phyloP scores from a whole-genome alignment of 768 basidiomycete species.

The Dictyophora rubrovolvata region DNA sequence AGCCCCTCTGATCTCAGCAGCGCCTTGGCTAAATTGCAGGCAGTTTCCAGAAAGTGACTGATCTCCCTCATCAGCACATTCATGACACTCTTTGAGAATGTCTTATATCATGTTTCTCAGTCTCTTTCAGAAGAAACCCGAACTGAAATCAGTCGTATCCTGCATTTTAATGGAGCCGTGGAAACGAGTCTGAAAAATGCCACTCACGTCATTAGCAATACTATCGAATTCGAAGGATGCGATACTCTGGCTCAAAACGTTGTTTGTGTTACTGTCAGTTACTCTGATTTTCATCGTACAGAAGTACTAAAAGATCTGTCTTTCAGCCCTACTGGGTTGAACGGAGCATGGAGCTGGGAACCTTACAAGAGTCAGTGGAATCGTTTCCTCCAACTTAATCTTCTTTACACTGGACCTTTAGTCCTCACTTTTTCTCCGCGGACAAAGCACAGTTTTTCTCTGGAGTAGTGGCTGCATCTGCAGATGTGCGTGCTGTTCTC shows the following conservation, averaged over 20 bases:
- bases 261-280: conserved; percentile 30
- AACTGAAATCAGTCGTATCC: conserved; percentile 34
- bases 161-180: conserved; percentile 44
- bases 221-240: conserved; percentile 46
- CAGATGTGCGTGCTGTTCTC: conserved; percentile 37
- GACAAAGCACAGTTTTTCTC: conserved; percentile 77
- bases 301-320: conserved; percentile 3
- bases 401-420: conserved; percentile 16
- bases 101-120: conserved; percentile 9
- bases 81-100: conserved; percentile 12
- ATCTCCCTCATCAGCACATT: no score
- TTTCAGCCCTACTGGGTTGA: conserved; percentile 60
- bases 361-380: conserved; percentile 41
- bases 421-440: conserved; percentile 58
- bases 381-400: neutral
- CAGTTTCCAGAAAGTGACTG: no score
- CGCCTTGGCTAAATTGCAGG: no score
- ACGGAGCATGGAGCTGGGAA: conserved; percentile 46
- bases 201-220: conserved; percentile 50
- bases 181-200: conserved; percentile 24
- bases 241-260: conserved; percentile 28
- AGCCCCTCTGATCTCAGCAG: no score
- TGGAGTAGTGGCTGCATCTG: conserved; percentile 63
- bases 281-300: neutral
- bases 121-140: conserved; percentile 6